These are phyloP conservation scores for Gliomastix tumulicola DNA, from an alignment of 2,329 filamentous ascomycete genomes.

Conservation along the genomic window DNA sequence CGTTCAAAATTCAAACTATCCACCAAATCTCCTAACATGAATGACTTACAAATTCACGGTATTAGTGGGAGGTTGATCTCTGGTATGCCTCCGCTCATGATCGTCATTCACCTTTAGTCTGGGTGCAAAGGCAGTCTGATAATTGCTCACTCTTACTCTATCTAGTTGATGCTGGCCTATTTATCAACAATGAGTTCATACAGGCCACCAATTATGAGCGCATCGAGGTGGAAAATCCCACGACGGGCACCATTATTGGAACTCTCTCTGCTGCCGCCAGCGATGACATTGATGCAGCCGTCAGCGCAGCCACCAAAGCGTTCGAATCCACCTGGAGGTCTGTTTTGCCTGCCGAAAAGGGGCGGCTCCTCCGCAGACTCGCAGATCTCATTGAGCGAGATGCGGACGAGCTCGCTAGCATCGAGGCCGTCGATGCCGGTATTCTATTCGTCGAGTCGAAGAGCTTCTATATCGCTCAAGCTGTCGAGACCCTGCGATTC, in stretches of 20 bases:
- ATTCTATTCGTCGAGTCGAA: slow-evolving; percentile 31
- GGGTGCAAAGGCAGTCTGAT: no score
- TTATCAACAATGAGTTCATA: slow-evolving; percentile 92
- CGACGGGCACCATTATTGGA: slow-evolving; percentile 77
- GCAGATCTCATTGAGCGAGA: slow-evolving; percentile 78
- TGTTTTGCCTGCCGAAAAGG: slow-evolving; percentile 65
- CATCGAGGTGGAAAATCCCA: slow-evolving; percentile 87
- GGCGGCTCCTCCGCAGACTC: slow-evolving; percentile 65
- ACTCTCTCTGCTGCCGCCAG: slow-evolving; percentile 79
- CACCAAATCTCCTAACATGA: no score
- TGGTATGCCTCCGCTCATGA: no score
- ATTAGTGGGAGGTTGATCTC: no score
- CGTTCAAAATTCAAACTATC: no score
- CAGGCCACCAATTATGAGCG: slow-evolving; percentile 74
- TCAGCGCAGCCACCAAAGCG: slow-evolving; percentile 77
- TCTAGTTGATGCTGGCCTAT: slow-evolving; percentile 38
- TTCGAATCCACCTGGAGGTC: slow-evolving; percentile 68
- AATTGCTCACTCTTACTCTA: no score
- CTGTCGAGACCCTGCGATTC: slow-evolving; percentile 65
- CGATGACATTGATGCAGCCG: slow-evolving; percentile 77
- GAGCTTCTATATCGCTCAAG: slow-evolving; percentile 67
- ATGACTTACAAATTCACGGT: no score
- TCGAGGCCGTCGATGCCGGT: slow-evolving; percentile 85
- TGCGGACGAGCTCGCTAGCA: slow-evolving; percentile 64
- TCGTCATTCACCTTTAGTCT: no score